Conservation (phyloP, 805 yeast species). For the Candida golubevii region DNA sequence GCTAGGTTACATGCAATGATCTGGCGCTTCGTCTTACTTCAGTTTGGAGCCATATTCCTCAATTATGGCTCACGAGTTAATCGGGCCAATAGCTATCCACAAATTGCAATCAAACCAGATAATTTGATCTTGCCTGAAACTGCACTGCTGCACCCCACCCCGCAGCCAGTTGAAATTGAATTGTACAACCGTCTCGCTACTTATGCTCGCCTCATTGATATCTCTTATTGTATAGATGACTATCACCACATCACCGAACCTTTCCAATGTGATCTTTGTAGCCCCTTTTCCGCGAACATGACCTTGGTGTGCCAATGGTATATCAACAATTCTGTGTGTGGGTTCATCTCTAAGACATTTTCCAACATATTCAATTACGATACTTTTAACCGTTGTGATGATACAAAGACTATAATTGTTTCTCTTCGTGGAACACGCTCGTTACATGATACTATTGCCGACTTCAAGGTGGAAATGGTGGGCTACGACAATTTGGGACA, state of each 20-base stretch:
- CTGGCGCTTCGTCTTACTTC: too few species aligned
- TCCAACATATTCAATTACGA: conserved; percentile 22
- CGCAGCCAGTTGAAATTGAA: conserved; percentile 19
- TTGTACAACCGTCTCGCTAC: conserved; percentile 30
- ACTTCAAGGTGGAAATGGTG: conserved; percentile 35
- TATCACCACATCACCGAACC: conserved; percentile 30
- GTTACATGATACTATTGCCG: conserved; percentile 35
- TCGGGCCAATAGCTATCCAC: too few species aligned
- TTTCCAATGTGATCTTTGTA: conserved; percentile 34
- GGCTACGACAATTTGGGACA: conserved; percentile 22
- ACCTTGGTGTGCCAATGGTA: conserved; percentile 40
- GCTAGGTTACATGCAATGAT: too few species aligned
- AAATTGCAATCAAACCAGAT: too few species aligned
- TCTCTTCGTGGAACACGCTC: conserved; percentile 44
- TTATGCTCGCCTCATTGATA: conserved; percentile 41
- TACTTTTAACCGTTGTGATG: background rate
- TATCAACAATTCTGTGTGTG: conserved; percentile 29
- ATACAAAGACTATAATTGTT: conserved; percentile 27
- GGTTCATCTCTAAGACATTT: conserved; percentile 35
- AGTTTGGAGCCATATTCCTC: too few species aligned
- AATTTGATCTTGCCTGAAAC: too few species aligned
- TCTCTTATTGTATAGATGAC: conserved; percentile 38
- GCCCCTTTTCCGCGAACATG: conserved; percentile 30
- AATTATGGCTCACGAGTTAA: too few species aligned
- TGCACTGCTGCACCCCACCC: background rate